Conservation (phyloP, 2,329 filamentous ascomycete species). For the Alternaria tenuissima region DNA sequence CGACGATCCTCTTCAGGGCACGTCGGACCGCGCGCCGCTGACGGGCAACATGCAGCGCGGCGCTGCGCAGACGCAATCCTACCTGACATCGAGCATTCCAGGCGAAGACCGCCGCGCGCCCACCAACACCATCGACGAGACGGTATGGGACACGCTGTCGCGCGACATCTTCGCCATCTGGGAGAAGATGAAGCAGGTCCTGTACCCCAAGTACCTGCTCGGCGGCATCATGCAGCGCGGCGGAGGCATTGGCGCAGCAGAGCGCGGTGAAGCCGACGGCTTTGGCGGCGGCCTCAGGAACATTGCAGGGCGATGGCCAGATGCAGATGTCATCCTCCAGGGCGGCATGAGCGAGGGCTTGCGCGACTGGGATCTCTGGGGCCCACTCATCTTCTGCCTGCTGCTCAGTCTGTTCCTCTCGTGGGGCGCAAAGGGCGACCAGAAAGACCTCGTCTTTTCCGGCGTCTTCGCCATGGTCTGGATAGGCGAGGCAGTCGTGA, state of each 20-base stretch:
- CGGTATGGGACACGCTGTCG: slow-evolving; percentile 95
- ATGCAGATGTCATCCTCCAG: slow-evolving; percentile 71
- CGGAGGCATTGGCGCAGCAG: slow-evolving; percentile 65
- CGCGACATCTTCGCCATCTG: slow-evolving; percentile 92
- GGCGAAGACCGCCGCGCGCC: slow-evolving; percentile 92
- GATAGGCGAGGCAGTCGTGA: slow-evolving; percentile 96
- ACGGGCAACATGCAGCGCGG: slow-evolving; percentile 79
- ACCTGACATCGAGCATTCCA: slow-evolving; percentile 86
- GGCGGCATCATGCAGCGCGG: slow-evolving; percentile 68
- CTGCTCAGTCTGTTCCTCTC: slow-evolving; percentile 88
- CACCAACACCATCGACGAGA: slow-evolving; percentile 94
- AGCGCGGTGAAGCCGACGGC: slow-evolving; percentile 61
- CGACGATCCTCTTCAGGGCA: slow-evolving; percentile 79
- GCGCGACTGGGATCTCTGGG: slow-evolving; percentile 98
- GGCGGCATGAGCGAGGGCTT: slow-evolving; percentile 85
- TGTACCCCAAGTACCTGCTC: slow-evolving; percentile 94
- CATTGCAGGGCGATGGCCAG: slow-evolving; percentile 70
- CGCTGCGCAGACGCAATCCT: slow-evolving; percentile 71
- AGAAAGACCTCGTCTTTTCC: slow-evolving; percentile 90
- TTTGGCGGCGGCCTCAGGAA: slow-evolving; percentile 59
- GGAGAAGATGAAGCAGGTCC: slow-evolving; percentile 97
- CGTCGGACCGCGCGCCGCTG: slow-evolving; percentile 78
- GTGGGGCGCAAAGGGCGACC: slow-evolving; percentile 77
- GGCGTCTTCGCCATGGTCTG: slow-evolving; percentile 97
- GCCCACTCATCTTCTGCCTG: slow-evolving; percentile 92